Evolutionary conservation across 441 rosid species (phyloP).

Genomic region (Omphalea diandra): DNA sequence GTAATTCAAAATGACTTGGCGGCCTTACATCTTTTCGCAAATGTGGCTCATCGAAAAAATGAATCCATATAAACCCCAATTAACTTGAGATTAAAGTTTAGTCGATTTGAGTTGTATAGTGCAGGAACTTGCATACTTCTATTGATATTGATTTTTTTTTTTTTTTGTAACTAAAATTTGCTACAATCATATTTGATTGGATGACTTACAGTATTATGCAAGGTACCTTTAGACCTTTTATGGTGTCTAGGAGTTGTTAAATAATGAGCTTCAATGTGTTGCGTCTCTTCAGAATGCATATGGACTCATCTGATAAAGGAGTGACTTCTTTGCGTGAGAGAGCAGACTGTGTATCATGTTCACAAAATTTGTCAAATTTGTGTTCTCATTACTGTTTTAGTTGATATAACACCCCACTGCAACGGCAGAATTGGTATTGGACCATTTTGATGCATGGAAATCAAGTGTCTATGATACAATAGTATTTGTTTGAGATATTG

Average conservation of each 20-base stretch:
- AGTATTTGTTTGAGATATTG: background rate
- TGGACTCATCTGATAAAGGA: too few species aligned
- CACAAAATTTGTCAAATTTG: background rate
- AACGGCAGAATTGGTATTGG: background rate
- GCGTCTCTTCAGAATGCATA: too few species aligned
- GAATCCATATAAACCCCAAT: too few species aligned
- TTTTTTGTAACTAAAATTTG: conserved; percentile 6
- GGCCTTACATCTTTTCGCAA: too few species aligned
- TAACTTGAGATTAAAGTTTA: too few species aligned
- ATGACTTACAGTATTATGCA: background rate
- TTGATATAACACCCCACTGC: background rate
- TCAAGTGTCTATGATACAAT: background rate
- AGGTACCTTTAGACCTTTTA: background rate
- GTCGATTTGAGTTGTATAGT: too few species aligned
- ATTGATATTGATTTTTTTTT: background rate
- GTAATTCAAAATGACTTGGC: too few species aligned
- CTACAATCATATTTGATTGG: background rate
- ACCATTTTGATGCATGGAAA: background rate
- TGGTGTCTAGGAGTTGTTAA: background rate
- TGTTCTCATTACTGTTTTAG: background rate
- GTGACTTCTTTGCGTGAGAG: background rate
- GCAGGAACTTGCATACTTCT: background rate
- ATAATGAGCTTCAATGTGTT: conserved; percentile 4
- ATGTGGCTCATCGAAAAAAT: too few species aligned
- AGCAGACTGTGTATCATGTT: background rate